Conservation (phyloP, 176 grass and related monocot genomes). For the Chloris gayana region DNA sequence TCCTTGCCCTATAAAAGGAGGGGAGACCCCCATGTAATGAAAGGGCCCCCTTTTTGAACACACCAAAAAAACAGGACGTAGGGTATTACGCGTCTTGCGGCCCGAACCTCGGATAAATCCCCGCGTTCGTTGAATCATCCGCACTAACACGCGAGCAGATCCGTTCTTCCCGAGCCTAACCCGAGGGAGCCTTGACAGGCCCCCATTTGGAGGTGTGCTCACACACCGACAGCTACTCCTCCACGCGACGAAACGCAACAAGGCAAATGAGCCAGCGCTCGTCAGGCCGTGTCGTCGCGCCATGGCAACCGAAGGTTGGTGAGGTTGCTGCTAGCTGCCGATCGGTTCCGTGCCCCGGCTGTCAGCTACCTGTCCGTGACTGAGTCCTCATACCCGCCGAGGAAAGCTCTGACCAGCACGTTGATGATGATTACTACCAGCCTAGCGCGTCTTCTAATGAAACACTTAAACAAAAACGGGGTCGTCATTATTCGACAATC, state of each 20-base stretch:
- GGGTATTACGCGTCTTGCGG: too few relatives aligned
- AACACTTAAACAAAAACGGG: background rate
- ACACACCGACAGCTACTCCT: background rate
- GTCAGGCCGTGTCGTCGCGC: background rate
- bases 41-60: too few relatives aligned
- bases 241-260: conserved; percentile 20
- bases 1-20: too few relatives aligned
- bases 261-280: background rate
- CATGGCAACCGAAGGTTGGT: conserved; percentile 9
- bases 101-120: too few relatives aligned
- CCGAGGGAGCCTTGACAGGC: too few relatives aligned
- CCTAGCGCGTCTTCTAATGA: background rate
- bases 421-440: conserved; percentile 2
- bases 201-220: too few relatives aligned
- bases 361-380: background rate
- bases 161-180: too few relatives aligned
- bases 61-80: too few relatives aligned
- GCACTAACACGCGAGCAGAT: too few relatives aligned
- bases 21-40: too few relatives aligned
- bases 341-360: background rate
- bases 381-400: background rate
- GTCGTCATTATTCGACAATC: background rate
- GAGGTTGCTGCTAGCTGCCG: background rate
- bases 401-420: background rate
- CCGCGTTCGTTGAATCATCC: too few relatives aligned